These are phyloP conservation scores for Trifolium subterraneum DNA, from an alignment of 306 rosid genomes.

Conservation along the genomic window DNA sequence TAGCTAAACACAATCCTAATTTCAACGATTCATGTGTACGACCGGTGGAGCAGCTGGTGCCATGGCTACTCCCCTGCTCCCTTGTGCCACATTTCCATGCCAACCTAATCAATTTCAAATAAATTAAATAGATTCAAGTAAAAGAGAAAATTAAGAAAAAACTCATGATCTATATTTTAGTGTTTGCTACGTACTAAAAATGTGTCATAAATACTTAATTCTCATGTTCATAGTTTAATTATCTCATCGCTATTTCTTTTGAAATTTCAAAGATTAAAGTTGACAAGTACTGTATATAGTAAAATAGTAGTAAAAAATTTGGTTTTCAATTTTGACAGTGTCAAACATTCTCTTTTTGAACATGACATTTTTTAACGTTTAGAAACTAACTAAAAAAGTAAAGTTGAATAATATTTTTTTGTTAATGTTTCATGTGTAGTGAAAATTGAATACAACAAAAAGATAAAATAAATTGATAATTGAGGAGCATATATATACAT, in stretches of 20 bases:
- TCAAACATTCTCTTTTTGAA: too few species aligned
- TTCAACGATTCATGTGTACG: slow-evolving; percentile 5
- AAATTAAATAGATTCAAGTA: not conserved
- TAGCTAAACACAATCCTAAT: not conserved
- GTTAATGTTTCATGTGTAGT: too few species aligned
- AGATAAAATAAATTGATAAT: too few species aligned
- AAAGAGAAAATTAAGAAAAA: too few species aligned
- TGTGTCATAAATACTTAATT: not conserved
- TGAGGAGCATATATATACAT: not conserved
- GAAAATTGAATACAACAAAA: too few species aligned
- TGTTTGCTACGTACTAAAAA: not conserved
- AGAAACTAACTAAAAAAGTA: too few species aligned
- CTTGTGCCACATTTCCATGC: slow-evolving; percentile 17
- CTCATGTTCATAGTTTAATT: not conserved
- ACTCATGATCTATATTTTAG: not conserved
- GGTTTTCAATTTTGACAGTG: too few species aligned
- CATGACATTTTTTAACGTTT: too few species aligned
- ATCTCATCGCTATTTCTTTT: not conserved
- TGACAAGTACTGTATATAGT: not conserved
- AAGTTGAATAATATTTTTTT: too few species aligned
- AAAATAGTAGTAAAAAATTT: not conserved
- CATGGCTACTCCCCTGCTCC: not conserved
- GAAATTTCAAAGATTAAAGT: not conserved
- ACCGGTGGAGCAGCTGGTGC: slow-evolving; percentile 10
- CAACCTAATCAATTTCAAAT: slow-evolving; percentile 12